Conservation (phyloP, 352 stramenopile genomes). For the Aphanomyces invadans region DNA sequence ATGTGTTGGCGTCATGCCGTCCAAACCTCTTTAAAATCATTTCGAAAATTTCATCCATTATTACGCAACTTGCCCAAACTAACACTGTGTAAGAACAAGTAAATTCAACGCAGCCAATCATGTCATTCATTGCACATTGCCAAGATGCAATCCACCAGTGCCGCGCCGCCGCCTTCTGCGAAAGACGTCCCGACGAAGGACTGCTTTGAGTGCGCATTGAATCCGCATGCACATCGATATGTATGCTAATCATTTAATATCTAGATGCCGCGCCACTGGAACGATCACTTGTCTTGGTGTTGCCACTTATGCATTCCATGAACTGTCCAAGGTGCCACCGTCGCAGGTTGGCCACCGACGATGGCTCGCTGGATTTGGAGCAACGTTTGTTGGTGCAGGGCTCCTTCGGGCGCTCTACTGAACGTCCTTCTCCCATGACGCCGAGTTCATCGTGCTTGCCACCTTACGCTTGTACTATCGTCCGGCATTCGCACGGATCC, state of each 20-base stretch:
- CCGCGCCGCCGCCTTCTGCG: neutral
- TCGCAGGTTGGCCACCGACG: conserved; percentile 12
- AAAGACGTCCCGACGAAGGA: neutral
- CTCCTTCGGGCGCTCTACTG: conserved; percentile 2
- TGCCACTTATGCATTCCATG: conserved; percentile 13
- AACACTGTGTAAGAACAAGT: too few relatives aligned
- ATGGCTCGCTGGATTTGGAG: conserved; percentile 9
- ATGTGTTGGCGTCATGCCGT: neutral
- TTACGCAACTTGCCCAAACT: conserved; percentile 4
- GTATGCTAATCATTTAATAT: neutral
- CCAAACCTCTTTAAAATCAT: neutral
- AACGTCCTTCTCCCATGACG: neutral
- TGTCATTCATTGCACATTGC: neutral
- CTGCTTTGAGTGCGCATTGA: conserved; percentile 17
- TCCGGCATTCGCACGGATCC: too few relatives aligned
- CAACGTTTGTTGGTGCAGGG: conserved; percentile 4
- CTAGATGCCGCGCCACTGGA: conserved; percentile 17
- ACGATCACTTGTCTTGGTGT: conserved; percentile 17
- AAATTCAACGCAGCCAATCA: neutral
- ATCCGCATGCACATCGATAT: neutral
- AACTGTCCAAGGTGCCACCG: conserved; percentile 12
- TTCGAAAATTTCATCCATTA: conserved; percentile 11
- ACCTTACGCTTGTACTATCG: neutral
- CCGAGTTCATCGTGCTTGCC: neutral
- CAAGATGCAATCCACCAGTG: neutral